A percentile compares a stretch with the other conserved stretches of the same genome.
phyloP scores from a whole-genome alignment of 208 protist genomes.

The Lotmaria passim region DNA sequence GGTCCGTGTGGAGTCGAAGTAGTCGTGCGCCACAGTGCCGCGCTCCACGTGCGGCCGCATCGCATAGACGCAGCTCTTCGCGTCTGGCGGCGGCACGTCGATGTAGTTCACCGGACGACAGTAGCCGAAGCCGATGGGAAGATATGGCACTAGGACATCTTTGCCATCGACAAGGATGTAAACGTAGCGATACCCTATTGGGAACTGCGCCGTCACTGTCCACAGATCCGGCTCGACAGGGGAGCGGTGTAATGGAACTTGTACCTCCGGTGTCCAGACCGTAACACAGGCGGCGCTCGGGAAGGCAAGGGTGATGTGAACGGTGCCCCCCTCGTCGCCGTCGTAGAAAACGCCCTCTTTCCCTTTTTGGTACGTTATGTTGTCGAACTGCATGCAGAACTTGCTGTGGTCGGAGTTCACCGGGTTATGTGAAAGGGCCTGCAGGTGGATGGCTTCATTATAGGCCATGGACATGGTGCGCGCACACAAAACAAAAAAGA shows the following conservation, averaged over 20 bases:
- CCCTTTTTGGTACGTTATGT: slow-evolving; percentile 4
- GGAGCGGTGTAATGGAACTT: background rate
- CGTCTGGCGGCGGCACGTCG: slow-evolving; percentile 26
- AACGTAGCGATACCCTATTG: slow-evolving; percentile 25
- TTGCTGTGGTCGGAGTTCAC: slow-evolving; percentile 15
- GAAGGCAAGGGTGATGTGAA: slow-evolving; percentile 22
- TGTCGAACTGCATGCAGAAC: slow-evolving; percentile 12
- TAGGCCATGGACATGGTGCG: background rate
- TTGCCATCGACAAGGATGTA: slow-evolving; percentile 30
- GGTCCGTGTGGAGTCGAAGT: slow-evolving; percentile 21
- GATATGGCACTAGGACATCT: slow-evolving; percentile 22
- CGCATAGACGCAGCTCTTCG: background rate
- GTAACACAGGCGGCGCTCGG: slow-evolving; percentile 21
- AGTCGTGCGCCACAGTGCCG: slow-evolving; percentile 25
- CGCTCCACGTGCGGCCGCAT: slow-evolving; percentile 1
- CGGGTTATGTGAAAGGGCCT: slow-evolving; percentile 9
- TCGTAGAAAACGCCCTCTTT: slow-evolving; percentile 29
- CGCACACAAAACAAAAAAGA: background rate
- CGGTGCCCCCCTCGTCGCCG: slow-evolving; percentile 16
- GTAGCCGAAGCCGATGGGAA: slow-evolving; percentile 37
- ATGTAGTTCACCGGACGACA: slow-evolving; percentile 34
- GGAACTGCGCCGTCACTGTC: slow-evolving; percentile 2
- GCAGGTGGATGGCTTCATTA: slow-evolving; percentile 6
- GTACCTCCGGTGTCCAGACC: background rate
- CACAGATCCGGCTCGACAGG: slow-evolving; percentile 6